These are phyloP conservation scores for Calonectria crousiana DNA, from an alignment of 2,329 filamentous ascomycete species.

Conservation along the genomic window DNA sequence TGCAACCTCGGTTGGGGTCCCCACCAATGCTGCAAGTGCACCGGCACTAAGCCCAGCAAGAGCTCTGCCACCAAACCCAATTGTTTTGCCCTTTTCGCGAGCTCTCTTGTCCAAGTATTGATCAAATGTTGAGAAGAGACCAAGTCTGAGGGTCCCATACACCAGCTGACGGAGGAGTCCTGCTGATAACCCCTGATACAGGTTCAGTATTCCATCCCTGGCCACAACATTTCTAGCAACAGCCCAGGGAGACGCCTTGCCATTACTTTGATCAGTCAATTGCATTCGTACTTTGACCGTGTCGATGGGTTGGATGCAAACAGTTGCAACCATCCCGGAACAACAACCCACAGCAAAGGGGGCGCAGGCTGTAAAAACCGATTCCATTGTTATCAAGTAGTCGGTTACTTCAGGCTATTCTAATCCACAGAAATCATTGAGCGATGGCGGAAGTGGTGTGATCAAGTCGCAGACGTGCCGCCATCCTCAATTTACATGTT, in stretches of 20 bases:
- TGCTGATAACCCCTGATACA: constrained; percentile 78
- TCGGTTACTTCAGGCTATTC: neutral
- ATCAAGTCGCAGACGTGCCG: neutral
- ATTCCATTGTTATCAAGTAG: neutral
- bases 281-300: constrained; percentile 82
- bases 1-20: constrained; percentile 51
- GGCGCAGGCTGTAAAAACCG: neutral
- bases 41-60: constrained; percentile 74
- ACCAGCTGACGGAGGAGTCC: constrained; percentile 77
- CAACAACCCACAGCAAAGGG: constrained; percentile 77
- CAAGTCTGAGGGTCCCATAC: constrained; percentile 77
- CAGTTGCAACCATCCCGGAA: constrained; percentile 76
- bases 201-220: constrained; percentile 72
- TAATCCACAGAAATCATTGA: neutral
- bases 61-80: constrained; percentile 74
- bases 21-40: constrained; percentile 75
- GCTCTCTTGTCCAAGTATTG: constrained; percentile 65
- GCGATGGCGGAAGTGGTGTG: neutral
- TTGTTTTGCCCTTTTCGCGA: constrained; percentile 64
- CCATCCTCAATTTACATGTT: neutral
- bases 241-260: constrained; percentile 67
- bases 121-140: constrained; percentile 80
- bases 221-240: constrained; percentile 72
- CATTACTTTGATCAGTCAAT: constrained; percentile 74
- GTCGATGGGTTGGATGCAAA: constrained; percentile 76